Base-by-base conservation (phyloP, 495 filamentous ascomycete species). In the Lasiosphaeria ovina region DNA sequence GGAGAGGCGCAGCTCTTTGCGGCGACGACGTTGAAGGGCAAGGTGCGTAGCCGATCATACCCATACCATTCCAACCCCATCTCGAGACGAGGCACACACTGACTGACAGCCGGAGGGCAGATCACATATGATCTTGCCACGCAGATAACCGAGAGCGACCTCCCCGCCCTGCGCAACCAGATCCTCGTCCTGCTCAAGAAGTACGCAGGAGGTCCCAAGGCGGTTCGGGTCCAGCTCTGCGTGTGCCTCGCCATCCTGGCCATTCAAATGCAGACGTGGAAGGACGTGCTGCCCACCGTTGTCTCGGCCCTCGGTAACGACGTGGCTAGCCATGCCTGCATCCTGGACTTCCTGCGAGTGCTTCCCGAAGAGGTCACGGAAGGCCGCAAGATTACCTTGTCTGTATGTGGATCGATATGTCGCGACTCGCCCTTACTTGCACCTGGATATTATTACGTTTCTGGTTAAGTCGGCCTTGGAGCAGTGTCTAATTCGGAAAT, bases 321-420 rank as follows among this genome's bases (percentile, higher is more conserved):
- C 64, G 85, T 89, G 49, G 83, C 88, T 64, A 89, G 85, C 71
- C 81, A 86, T 60, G 87, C 93, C 55, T 93, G 89, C 71, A 88
- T 97, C 64, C 76, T 99, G 62, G 95, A 98, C 70, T 98, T 99
- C 74, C 80, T 99, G 57, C 92, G 87, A 70, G 92, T 99, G 67
- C 85, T 99, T 51, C 94, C 94, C 17, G 94, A 99, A 80, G 94
- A 99, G 83, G 95, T 99, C 72, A 98, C 91, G 53, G 94, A 98
- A 80, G 94, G 95, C 75, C 90, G 94, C 75, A 98, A 97, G 79
- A 96, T 98, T 83, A 95, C 90, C 82, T 82, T 99, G 76, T 91
- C 89, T 81, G 93, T 97, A 93, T 79, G 92, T 92, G 79, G 83
- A 81, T 79, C 81, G 81, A 83, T 69, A 72, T 69, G 69, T 76